Conservation (phyloP, 495 filamentous ascomycete genomes). For the Oidiodendron maius region DNA sequence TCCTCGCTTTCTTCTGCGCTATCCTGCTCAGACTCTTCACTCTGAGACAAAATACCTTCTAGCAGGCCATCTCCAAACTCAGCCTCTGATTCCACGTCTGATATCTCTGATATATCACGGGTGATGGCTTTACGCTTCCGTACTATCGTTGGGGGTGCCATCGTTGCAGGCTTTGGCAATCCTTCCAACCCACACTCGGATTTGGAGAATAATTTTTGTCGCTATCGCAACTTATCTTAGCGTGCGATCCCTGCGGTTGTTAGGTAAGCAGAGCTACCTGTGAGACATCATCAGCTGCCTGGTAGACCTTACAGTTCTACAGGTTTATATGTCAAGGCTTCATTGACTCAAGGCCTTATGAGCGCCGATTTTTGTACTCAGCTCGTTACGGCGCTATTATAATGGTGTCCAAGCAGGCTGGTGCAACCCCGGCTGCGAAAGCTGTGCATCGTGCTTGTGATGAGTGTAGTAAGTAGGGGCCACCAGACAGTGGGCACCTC, state of each 20-base stretch:
- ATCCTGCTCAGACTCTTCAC: constrained; percentile 42
- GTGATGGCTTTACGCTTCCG: constrained; percentile 25
- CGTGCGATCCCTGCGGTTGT: background rate
- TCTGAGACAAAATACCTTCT: constrained; percentile 58
- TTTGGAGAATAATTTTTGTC: constrained; percentile 3
- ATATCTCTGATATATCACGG: constrained; percentile 16
- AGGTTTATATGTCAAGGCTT: no score
- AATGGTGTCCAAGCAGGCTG: background rate
- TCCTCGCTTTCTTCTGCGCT: constrained; percentile 32
- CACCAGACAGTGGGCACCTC: background rate
- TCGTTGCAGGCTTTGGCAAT: constrained; percentile 4
- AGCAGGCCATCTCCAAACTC: constrained; percentile 59
- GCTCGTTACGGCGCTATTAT: background rate
- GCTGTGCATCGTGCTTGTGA: constrained; percentile 49
- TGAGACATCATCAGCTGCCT: no score
- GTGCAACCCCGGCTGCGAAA: background rate
- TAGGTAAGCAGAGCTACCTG: no score
- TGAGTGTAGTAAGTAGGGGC: constrained; percentile 48
- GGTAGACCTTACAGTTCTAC: no score
- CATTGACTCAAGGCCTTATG: no score
- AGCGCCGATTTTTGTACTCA: no score
- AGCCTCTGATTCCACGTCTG: constrained; percentile 48
- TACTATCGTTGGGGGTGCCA: constrained; percentile 17
- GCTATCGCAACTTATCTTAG: constrained; percentile 16
- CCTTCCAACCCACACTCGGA: background rate